Base-by-base conservation (phyloP, 1,284 basidiomycete species). In the Trametes pubescens region DNA sequence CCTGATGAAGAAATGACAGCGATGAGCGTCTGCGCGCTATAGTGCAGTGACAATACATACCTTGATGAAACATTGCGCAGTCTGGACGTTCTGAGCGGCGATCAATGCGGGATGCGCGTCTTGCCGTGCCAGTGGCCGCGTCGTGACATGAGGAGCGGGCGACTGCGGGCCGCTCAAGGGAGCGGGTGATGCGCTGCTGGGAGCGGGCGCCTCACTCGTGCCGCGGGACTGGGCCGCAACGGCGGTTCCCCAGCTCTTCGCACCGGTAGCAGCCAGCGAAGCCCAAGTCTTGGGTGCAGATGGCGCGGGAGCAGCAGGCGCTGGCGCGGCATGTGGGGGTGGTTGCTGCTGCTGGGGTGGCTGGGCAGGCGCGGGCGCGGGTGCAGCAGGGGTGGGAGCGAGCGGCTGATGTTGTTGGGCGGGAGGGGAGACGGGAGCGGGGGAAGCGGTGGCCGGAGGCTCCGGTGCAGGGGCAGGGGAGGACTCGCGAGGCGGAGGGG, bases 11-110 rank as follows among this genome's bases (percentile, higher is more conserved):
- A 18, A 22, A n/a, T 7, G 10, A 22, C 46, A 46, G 32, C 32
- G 3, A 56, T 26, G 47, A 26, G 24, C 66, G 10, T 6, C n/a
- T n/a, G n/a, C n/a, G n/a, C n/a, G n/a, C n/a, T n/a, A n/a, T n/a
- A n/a, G n/a, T n/a, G n/a, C n/a, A n/a, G 46, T 6, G 29, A 21
- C 48, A 40, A 46, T 14, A 68, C 79, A 64, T 74, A 93, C 93
- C 86, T 96, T 97, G 81, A 96, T 89, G 78, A 96, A 97, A 78
- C 93, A 94, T 67, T 91, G 88, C 4, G 91, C 75, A 18, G 87
- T 92, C 38, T 83, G 83, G 57, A 94, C 80, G 64, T 78, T 82
- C 65, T 86, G 78, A 14, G 89, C 92, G 65, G 88, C 86, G 37
- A 83, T 74, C 61, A 81, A 77, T 14, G 79, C 78, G 1, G 86